Percentiles rank a stretch among this genome's conserved stretches.
These are phyloP conservation scores for Kwoniella shivajii DNA, from an alignment of 1,284 basidiomycete species.

Conservation along the genomic window DNA sequence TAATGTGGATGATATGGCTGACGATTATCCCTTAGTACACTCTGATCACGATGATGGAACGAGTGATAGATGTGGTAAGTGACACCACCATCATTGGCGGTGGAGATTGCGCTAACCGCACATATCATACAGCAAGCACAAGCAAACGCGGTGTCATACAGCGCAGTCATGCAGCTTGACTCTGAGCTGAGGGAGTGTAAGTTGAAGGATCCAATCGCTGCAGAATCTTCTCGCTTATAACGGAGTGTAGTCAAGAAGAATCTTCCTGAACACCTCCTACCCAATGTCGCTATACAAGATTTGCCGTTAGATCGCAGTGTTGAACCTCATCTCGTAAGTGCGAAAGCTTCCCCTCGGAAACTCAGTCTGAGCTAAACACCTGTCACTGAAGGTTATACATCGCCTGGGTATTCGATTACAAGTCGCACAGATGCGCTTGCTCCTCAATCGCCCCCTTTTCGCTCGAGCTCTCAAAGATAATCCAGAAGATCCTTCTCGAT, in stretches of 20 bases:
- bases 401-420: slow-evolving; percentile 49
- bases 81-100: background rate
- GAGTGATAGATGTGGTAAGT: slow-evolving; percentile 49
- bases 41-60: slow-evolving; percentile 47
- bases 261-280: slow-evolving; percentile 42
- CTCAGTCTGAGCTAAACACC: background rate
- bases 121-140: slow-evolving; percentile 44
- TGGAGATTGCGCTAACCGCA: background rate
- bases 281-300: slow-evolving; percentile 37
- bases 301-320: slow-evolving; percentile 43
- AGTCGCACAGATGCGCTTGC: slow-evolving; percentile 46
- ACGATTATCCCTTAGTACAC: slow-evolving; percentile 26
- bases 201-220: slow-evolving; percentile 13
- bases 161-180: slow-evolving; percentile 42
- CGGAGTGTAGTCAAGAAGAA: slow-evolving; percentile 37
- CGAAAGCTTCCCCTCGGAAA: background rate
- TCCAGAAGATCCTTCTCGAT: slow-evolving; percentile 36
- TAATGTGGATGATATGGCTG: background rate
- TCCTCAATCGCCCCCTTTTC: slow-evolving; percentile 50
- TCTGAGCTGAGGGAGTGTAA: slow-evolving; percentile 44
- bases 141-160: slow-evolving; percentile 37
- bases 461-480: slow-evolving; percentile 44
- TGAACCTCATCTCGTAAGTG: slow-evolving; percentile 42
- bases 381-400: slow-evolving; percentile 40
- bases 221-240: background rate